Evolutionary conservation across 768 basidiomycete species (phyloP), one percentile per base, ranked within the genome.

Genomic region (Lentinula sp.): DNA sequence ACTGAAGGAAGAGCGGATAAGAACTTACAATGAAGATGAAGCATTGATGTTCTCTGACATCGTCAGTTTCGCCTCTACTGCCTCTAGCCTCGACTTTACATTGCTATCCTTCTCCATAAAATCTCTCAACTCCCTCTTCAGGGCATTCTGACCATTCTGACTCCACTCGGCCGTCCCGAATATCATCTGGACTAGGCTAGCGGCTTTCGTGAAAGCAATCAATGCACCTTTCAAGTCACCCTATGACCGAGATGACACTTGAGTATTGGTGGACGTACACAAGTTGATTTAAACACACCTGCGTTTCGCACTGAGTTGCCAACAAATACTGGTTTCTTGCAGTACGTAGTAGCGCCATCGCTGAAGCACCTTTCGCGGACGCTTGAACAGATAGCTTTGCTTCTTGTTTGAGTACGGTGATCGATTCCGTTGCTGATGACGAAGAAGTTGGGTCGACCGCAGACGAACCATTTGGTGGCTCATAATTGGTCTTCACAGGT

Each of bases 171-270:
- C 83, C 15, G 83, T 81, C 50, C 85, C 81, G 77, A 88, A 81
- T 49, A 84, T 77, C 72, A 83, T 79, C 64, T 79, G 77, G 0
- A 81, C 75, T 2, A 90, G 76, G 23, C 76, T 80, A 1, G 83
- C 89, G 7, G 88, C 82, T 69, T 80, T 85, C 33, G 85, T 81
- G 65, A 84, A 82, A 20, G 82, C 79, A 42, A 77, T 77, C 35
- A 89, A 77, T 2, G 89, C 88, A 18, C 74, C 79, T 70, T 79
- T 81, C 58, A 90, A 73, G 66, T 91, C 85, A 0, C 86, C 86
- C 43, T 75, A 75, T 46, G 68, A 71, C 35, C 13, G 13, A 51
- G 8, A n/a, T 16, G 16, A 16, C 15, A n/a, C 12, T 33, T 8
- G 28, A 28, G 13, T 32, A 33, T 18, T 3, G 32, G 35, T 6